phyloP scores from a whole-genome alignment of 2,329 filamentous ascomycete genomes.

The Colletotrichum viniferum region DNA sequence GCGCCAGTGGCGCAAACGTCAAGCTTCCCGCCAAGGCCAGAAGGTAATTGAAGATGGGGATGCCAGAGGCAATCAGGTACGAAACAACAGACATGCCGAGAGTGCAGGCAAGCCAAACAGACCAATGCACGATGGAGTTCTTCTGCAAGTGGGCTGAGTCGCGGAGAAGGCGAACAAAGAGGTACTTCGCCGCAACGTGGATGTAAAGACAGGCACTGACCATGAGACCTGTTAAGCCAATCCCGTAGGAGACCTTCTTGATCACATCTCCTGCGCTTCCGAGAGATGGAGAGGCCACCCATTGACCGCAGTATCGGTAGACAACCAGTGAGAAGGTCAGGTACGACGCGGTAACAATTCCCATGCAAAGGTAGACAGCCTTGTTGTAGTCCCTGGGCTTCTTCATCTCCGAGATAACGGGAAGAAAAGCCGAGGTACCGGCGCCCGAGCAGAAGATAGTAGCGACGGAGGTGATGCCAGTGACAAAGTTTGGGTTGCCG shows the following conservation, averaged over 20 bases:
- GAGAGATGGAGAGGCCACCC: constrained; percentile 66
- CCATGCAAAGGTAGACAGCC: constrained; percentile 63
- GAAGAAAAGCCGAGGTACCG: constrained; percentile 64
- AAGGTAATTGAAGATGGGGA: constrained; percentile 39
- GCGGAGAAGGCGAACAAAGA: constrained; percentile 43
- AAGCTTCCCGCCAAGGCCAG: constrained; percentile 34
- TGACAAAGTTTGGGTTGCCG: constrained; percentile 60
- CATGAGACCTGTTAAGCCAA: constrained; percentile 59
- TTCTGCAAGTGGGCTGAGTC: constrained; percentile 38
- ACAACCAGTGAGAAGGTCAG: constrained; percentile 64
- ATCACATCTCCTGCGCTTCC: constrained; percentile 63
- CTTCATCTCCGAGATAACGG: constrained; percentile 70
- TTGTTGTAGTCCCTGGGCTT: constrained; percentile 64
- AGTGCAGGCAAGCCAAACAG: constrained; percentile 38
- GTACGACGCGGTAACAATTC: constrained; percentile 60
- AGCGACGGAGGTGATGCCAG: constrained; percentile 60
- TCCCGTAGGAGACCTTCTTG: constrained; percentile 66
- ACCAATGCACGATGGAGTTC: constrained; percentile 39
- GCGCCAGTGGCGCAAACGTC: constrained; percentile 38
- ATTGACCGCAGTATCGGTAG: constrained; percentile 65
- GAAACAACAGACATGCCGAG: constrained; percentile 29
- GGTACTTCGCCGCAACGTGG: constrained; percentile 44
- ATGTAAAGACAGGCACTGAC: constrained; percentile 43
- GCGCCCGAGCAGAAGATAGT: constrained; percentile 66
- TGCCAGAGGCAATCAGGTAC: constrained; percentile 35